These are phyloP conservation scores for Grosmannia huntii DNA, from an alignment of 2,329 filamentous ascomycete species.

Conservation along the genomic window DNA sequence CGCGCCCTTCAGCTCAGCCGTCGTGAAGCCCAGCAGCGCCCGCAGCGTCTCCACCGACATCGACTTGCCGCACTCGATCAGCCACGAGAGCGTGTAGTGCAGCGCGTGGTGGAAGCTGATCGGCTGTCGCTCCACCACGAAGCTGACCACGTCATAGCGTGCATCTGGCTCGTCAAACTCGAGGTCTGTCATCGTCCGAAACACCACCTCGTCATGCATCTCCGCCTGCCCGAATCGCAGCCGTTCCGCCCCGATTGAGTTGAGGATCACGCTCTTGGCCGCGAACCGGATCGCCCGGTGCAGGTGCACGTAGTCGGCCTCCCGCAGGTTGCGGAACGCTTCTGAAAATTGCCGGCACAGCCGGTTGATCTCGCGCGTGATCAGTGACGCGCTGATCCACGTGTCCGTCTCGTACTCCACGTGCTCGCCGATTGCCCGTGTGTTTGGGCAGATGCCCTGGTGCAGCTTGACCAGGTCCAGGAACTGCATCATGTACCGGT, in stretches of 20 bases:
- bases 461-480: conserved; percentile 90
- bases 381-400: conserved; percentile 91
- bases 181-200: conserved; percentile 65
- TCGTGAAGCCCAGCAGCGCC: conserved; percentile 57
- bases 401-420: conserved; percentile 97
- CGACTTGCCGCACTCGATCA: conserved; percentile 76
- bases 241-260: conserved; percentile 81
- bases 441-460: conserved; percentile 92
- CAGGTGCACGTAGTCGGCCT: conserved; percentile 54
- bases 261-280: conserved; percentile 73
- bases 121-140: conserved; percentile 74
- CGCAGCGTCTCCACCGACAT: conserved; percentile 56
- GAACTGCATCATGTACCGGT: conserved; percentile 85
- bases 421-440: conserved; percentile 84
- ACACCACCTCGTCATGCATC: conserved; percentile 73
- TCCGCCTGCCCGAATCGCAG: conserved; percentile 75
- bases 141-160: conserved; percentile 64
- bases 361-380: conserved; percentile 89
- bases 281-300: conserved; percentile 58
- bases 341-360: conserved; percentile 81
- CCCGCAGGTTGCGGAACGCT: conserved; percentile 59
- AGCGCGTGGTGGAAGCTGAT: conserved; percentile 97
- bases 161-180: conserved; percentile 55
- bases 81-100: conserved; percentile 92
- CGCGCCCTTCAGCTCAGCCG: conserved; percentile 54